Evolutionary conservation across 2,329 filamentous ascomycete genomes (phyloP), one percentile per base, ranked within the genome.

Genomic region (Aulographum hederae): DNA sequence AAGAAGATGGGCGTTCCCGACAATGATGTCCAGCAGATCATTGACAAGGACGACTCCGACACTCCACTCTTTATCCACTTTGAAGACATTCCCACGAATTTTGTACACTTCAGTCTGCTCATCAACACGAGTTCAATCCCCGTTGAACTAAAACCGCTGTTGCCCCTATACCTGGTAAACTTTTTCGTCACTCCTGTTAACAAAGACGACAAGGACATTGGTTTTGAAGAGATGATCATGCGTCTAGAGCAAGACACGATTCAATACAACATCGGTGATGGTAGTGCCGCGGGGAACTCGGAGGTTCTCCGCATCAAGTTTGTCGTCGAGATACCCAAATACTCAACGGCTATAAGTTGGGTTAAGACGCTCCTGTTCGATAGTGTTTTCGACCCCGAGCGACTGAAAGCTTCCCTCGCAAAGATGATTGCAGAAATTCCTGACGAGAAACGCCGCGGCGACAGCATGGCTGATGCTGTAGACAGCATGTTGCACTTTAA

Each of bases 151-250:
- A 84, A 86, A 47, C 89, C 89, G 3, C 56, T 98, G 15, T 61
- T 95, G 30, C 67, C 76, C 3, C 65, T 95, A 26, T 95, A 92
- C 46, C 74, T 73, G 18, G 80, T 85, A 47, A 89, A 86, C 46
- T 93, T 95, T 60, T 98, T 95, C 63, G 86, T 82, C 47, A 82
- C 84, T 0, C 89, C 86, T 2, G 75, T 98, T 37, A 64, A 67
- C 44, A 73, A 75, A 18, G 66, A 84, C 43, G 84, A 80, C 27
- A 65, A 81, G 47, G 69, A 67, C 16, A 60, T 98, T 18, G 73
- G 78, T 30, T 98, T 95, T 44, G 89, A 95, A 50, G 71, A 93
- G 38, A 80, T 95, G 3, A 84, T 95, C 28, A 80, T 82, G 47
- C 74, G 85, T 47, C 65, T 98, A 3, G 89, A 98, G 53, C 72